Evolutionary conservation across 2,329 filamentous ascomycete species (phyloP), one percentile per base, ranked within the genome.

Genomic region (Trichoderma koningiopsis): DNA sequence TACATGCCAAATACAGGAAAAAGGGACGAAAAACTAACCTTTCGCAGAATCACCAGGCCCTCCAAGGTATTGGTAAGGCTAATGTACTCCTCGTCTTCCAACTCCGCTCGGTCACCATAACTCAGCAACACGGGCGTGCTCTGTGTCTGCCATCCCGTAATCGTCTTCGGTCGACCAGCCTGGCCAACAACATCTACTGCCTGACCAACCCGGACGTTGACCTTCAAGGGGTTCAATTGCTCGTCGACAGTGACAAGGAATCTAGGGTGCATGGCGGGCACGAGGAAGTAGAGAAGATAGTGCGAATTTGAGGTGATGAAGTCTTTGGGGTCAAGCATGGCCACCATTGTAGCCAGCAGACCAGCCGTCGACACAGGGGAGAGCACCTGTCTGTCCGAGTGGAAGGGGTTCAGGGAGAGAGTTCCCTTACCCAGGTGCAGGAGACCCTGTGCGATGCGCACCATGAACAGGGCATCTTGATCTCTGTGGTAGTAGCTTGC

Each of bases 341-440:
- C 92, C 59, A 99, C 90, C 56, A 97, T 87, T 31, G 97, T 94
- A 14, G 95, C 91, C 69, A 99, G 87, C 58, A 99, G 86, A 75
- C 96, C 95, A 19, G 94, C 93, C 31, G 95, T 91, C 29, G 94
- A 91, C 43, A 99, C 96, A 71, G 92, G 89, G 3, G 96, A 99
- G 68, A 99, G 88, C 29, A 99, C 93, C 81, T 97, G 94, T 70
- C 96, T 92, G 79, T 99, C 96, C 22, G 95, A 97, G 85, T 99
- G 96, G 91, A 99, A 99, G n/a, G 96, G 96, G 81, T 93, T 98
- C 77, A 98, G 87, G 3, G 94, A 92, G 77, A 99, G 88, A 4
- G 96, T 98, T 74, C 96, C 96, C 85, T 99, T 99, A 83, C 96
- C 96, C 94, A 98, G 98, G 84, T 99, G 96, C 73, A 99, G 82